Evolutionary conservation across 441 rosid species (phyloP), one percentile per base, ranked within the genome.

Genomic region (Eutrema salsugineum): DNA sequence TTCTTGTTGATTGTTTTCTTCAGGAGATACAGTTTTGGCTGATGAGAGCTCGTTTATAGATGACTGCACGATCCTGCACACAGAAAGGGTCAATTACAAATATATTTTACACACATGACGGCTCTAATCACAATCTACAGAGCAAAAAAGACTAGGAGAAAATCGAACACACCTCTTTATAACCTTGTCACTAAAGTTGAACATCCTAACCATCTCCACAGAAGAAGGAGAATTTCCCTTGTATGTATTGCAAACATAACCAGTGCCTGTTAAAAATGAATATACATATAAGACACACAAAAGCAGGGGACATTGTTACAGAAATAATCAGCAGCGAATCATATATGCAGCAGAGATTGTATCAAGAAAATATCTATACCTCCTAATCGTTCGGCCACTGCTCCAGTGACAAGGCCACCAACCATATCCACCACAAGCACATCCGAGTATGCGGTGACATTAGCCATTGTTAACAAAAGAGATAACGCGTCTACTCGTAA

Each of bases 361-460:
- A 46, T 36, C 9, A 3, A 49, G 15, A 42, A 8, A 22, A 60
- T 28, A 20, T 78, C 6, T 67, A 51, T 73, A 91, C 98, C 97
- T 82, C 97, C 97, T 80, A 90, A 78, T 38, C 94, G 89, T 77
- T 91, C 97, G 60, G 97, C 96, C 68, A 94, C 94, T 50, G 97
- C 97, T 77, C 97, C 97, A 63, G 96, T 86, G 73, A 91, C 72
- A 77, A 94, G 94, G 44, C 97, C 99, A 73, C 97, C 97, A 76
- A 90, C 88, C 91, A 83, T 85, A 85, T 94, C 99, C 68, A 87
- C 86, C 35, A 90, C 87, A 57, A 94, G 90, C 42, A 94, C 81
- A 77, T 94, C 90, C 14, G 87, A 83, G 77, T 86, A 79, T 20
- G 89, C 86, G 14, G 87, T 76, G 71, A 90, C 86, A 78, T 94